Evolutionary conservation across 352 stramenopile genomes (phyloP), one percentile per base, ranked within the genome.

Genomic region (Globisporangium cederbergense): DNA sequence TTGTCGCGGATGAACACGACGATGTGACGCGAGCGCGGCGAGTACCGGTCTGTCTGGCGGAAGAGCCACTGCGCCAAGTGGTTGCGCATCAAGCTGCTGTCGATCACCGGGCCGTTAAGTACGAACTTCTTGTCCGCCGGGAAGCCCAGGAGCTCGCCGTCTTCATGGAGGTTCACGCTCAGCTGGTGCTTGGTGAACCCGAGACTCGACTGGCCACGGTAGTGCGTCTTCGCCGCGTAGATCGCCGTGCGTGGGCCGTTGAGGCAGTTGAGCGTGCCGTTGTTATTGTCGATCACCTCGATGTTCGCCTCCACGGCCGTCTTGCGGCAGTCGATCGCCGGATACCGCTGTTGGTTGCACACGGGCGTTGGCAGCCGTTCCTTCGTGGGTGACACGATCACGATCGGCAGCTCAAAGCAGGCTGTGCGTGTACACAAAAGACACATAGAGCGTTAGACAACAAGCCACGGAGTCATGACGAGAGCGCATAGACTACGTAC

Each of bases 101-200:
- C 85, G 14, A 92, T 53, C 67, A 78, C 90, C 4, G 85, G 85
- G 0, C 85, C 85, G 51, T 94, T 91, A 56, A 94, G 78, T 18
- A 91, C 74, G 65, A 89, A 94, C 2, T 74, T 73, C 56, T 76
- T 78, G 64, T 90, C 86, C 36, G 79, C 72, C 0, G 86, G 83
- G 45, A 94, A 67, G 1, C 78, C 83, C 1, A 94, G 61, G 49
- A 92, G 85, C 18, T 62, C 46, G 3, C 62, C 72, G 1, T 71
- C 52, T 32, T 80, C 54, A 16, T 75, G 51, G 60, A 92, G 84
- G 64, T 88, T 88, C 62, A 94, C 55, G 60, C 75, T 83, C 57
- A 92, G 78, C 56, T 92, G 83, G 67, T 94, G 85, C 70, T 94
- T 94, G 56, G 74, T 51, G 62, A 89, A 91, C 66, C 83, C 85